Percentiles rank a stretch among this genome's conserved stretches.
phyloP scores from a whole-genome alignment of 129 eudicot species.

The Artemisia annua region DNA sequence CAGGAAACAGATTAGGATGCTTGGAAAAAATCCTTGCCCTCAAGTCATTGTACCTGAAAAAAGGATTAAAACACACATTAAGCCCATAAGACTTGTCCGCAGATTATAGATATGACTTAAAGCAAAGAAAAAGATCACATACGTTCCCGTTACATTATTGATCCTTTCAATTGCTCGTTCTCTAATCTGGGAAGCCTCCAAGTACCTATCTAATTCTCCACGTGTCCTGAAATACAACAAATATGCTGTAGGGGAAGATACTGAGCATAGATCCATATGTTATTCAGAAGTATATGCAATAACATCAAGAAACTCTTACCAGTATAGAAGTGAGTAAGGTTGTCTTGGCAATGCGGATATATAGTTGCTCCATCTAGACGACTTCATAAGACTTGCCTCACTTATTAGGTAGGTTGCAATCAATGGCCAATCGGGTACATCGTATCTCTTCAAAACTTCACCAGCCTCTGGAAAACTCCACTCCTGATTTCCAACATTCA shows the following conservation, averaged over 20 bases:
- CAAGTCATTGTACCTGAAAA: conserved; percentile 79
- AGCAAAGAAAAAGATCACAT: conserved; percentile 34
- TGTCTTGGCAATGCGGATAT: conserved; percentile 95
- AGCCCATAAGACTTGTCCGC: background rate
- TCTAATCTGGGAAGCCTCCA: conserved; percentile 94
- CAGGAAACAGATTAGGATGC: conserved; percentile 90
- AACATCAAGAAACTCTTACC: conserved; percentile 45
- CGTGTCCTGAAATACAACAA: conserved; percentile 90
- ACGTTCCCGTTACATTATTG: conserved; percentile 91
- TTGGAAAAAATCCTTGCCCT: conserved; percentile 78
- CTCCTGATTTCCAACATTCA: conserved; percentile 47
- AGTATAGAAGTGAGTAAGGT: conserved; percentile 89
- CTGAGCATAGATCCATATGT: conserved; percentile 55
- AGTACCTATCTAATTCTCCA: conserved; percentile 81
- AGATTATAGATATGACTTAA: background rate
- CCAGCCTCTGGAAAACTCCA: conserved; percentile 92
- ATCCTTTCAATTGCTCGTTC: conserved; percentile 89
- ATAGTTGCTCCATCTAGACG: conserved; percentile 88
- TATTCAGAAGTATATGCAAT: conserved; percentile 3
- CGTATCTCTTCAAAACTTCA: conserved; percentile 61
- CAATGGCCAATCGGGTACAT: conserved; percentile 96
- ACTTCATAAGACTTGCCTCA: conserved; percentile 67
- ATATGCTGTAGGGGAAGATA: conserved; percentile 67
- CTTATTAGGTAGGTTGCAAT: conserved; percentile 92
- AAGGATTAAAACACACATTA: conserved; percentile 6